Conservation (phyloP, 176 grass and related monocot genomes). For the Panicum miliaceum region DNA sequence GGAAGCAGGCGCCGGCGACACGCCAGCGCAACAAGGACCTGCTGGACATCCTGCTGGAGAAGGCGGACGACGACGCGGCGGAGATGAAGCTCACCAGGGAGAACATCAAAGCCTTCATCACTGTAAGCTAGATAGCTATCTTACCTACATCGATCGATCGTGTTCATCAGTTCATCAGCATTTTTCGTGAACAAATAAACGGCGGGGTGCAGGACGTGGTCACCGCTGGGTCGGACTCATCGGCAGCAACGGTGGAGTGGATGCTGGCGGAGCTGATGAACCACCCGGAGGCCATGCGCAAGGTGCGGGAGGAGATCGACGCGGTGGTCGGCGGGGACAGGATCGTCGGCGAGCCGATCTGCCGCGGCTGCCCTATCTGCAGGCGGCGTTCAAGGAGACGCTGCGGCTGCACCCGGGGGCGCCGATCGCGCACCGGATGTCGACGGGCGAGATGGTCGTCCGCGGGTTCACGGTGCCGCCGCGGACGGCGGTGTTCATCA, state of each 20-base stretch:
- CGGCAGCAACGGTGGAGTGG: conserved; percentile 72
- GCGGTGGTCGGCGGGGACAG: conserved; percentile 45
- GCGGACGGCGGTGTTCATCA: conserved; percentile 57
- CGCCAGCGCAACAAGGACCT: conserved; percentile 54
- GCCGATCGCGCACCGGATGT: conserved; percentile 51
- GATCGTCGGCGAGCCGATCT: conserved; percentile 64
- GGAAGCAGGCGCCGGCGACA: neutral
- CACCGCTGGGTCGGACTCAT: conserved; percentile 53
- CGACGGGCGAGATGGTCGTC: conserved; percentile 35
- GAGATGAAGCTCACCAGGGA: conserved; percentile 72
- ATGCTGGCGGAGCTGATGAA: conserved; percentile 74
- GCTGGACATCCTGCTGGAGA: conserved; percentile 70
- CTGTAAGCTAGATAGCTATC: conserved; percentile 42
- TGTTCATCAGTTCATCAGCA: neutral
- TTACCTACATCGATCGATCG: neutral
- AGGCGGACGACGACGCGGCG: conserved; percentile 44
- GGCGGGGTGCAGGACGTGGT: conserved; percentile 57
- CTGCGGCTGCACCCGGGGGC: conserved; percentile 55
- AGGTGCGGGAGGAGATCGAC: conserved; percentile 61
- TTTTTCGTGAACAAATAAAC: neutral
- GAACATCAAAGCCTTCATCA: conserved; percentile 81
- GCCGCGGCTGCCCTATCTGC: conserved; percentile 64
- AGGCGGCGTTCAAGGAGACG: conserved; percentile 72
- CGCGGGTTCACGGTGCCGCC: conserved; percentile 49
- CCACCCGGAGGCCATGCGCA: conserved; percentile 56